Percentiles rank a stretch among this genome's conserved stretches.
Evolutionary conservation across 495 filamentous ascomycete species (phyloP).

Genomic region (Penicillium daleae): DNA sequence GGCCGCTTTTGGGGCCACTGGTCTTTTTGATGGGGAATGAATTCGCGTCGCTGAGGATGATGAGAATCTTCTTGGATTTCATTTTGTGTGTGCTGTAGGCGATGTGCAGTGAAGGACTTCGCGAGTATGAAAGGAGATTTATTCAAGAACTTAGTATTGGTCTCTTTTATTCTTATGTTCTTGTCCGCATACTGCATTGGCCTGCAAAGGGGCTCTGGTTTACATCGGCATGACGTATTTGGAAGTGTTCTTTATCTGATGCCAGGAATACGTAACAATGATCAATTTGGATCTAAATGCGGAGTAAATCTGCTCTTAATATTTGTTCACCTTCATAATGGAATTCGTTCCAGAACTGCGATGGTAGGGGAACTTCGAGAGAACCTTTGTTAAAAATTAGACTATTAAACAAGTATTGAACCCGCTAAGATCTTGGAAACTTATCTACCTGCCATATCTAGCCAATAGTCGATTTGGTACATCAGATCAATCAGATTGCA

Average conservation of each 20-base stretch:
- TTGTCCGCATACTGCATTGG: no score
- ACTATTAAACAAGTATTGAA: no score
- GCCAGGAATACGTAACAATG: neutral
- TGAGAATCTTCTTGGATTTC: constrained; percentile 42
- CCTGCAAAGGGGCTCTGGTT: neutral
- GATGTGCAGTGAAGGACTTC: neutral
- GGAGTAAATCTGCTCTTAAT: no score
- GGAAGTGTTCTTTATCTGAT: neutral
- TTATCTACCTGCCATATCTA: no score
- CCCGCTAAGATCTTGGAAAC: no score
- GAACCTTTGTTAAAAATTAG: no score
- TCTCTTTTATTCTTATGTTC: neutral
- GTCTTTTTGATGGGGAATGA: constrained; percentile 41
- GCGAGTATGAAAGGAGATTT: neutral
- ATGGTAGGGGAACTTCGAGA: no score
- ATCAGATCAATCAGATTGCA: neutral
- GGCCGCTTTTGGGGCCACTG: constrained; percentile 27
- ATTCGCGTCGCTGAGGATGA: constrained; percentile 45
- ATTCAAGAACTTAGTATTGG: neutral
- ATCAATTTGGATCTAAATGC: no score
- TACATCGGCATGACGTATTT: constrained; percentile 4
- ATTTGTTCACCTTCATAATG: no score
- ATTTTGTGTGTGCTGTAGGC: neutral
- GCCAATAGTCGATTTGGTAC: neutral
- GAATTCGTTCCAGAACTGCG: no score